phyloP scores from a whole-genome alignment of 2,329 filamentous ascomycete species.

The Teratosphaeria gauchensis region DNA sequence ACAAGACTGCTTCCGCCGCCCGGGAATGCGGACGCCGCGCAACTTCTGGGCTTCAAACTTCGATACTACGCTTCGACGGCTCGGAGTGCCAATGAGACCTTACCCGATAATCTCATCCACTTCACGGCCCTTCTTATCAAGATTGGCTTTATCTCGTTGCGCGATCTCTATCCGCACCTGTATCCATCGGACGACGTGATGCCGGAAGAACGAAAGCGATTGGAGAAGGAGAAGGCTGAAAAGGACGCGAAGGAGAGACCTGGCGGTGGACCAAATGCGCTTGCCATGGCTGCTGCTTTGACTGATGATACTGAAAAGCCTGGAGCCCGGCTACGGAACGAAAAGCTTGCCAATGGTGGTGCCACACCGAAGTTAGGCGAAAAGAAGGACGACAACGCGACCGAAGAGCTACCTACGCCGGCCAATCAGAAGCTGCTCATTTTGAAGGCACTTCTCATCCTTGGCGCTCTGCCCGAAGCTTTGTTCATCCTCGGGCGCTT shows the following conservation, averaged over 20 bases:
- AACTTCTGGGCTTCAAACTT: conserved; percentile 92
- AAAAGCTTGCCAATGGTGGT: conserved; percentile 37
- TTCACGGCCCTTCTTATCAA: conserved; percentile 89
- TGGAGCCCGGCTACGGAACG: conserved; percentile 34
- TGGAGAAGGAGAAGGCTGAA: conserved; percentile 67
- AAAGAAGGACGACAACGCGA: conserved; percentile 36
- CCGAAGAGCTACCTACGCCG: conserved; percentile 56
- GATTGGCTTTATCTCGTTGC: conserved; percentile 87
- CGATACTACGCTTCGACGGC: conserved; percentile 83
- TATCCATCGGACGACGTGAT: conserved; percentile 79
- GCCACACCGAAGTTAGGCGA: conserved; percentile 30
- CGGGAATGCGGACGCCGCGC: conserved; percentile 85
- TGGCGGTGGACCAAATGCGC: conserved; percentile 65
- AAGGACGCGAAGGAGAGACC: conserved; percentile 62
- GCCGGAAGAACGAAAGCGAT: conserved; percentile 59
- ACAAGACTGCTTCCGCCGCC: conserved; percentile 74
- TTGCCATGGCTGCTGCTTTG: conserved; percentile 77
- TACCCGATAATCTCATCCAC: conserved; percentile 89
- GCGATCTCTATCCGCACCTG: conserved; percentile 84
- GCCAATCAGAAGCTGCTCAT: conserved; percentile 81
- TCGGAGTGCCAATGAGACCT: conserved; percentile 61
- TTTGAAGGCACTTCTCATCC: conserved; percentile 74
- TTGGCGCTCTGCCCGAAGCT: conserved; percentile 86
- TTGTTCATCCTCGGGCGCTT: conserved; percentile 87
- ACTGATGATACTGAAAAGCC: conserved; percentile 63